Evolutionary conservation across 2,329 filamentous ascomycete genomes (phyloP).

Genomic region (Microdochium bolleyi): DNA sequence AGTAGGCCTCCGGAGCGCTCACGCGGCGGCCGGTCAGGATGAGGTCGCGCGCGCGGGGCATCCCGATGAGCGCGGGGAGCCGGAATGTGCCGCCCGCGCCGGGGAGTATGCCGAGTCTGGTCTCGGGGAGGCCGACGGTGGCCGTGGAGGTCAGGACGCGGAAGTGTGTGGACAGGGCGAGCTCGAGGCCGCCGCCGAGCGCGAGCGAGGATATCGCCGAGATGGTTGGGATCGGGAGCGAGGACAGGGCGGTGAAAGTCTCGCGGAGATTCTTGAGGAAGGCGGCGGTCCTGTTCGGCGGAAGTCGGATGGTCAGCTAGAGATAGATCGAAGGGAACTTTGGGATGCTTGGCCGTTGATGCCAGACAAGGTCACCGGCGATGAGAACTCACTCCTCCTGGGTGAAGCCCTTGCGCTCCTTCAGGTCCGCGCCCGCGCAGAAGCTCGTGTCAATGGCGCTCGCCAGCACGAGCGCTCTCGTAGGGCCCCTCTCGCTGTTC

Average conservation of each 20-base stretch:
- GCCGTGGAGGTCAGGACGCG: constrained; percentile 79
- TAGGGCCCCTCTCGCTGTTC: constrained; percentile 34
- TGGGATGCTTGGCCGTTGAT: not conserved
- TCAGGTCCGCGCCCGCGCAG: constrained; percentile 91
- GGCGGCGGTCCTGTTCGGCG: constrained; percentile 62
- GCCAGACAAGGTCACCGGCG: not conserved
- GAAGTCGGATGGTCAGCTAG: no score
- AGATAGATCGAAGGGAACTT: no score
- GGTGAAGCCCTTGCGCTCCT: constrained; percentile 73
- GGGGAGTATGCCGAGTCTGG: constrained; percentile 85
- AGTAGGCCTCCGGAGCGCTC: constrained; percentile 77
- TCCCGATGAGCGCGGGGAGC: constrained; percentile 73
- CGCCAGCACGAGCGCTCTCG: constrained; percentile 74
- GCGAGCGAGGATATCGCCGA: constrained; percentile 78
- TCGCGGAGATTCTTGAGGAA: constrained; percentile 72
- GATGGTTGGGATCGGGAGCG: constrained; percentile 82
- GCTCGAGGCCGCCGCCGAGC: constrained; percentile 87
- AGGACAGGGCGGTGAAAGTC: constrained; percentile 66
- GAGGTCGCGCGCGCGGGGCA: constrained; percentile 76
- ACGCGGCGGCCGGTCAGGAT: constrained; percentile 87
- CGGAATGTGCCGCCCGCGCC: constrained; percentile 90
- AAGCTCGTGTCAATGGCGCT: constrained; percentile 83
- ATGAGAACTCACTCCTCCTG: constrained; percentile 59
- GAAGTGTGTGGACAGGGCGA: constrained; percentile 83
- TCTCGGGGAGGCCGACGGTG: constrained; percentile 79